Evolutionary conservation across 306 rosid species (phyloP), one percentile per base, ranked within the genome.

Genomic region (Corylus heterophylla): DNA sequence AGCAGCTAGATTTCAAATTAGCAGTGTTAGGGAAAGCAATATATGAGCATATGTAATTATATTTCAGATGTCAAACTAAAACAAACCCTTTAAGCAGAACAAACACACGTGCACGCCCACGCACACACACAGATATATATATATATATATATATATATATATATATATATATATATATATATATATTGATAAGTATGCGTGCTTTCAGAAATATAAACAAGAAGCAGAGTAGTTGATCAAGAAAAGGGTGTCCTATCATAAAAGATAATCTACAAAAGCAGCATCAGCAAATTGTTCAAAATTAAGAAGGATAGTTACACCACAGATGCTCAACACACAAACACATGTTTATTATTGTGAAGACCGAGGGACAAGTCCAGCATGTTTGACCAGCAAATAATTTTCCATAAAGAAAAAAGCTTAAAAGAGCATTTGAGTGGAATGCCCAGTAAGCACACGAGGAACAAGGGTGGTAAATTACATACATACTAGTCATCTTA

Each of bases 1-100:
- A 71, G 98, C 89, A 76, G 92, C 99, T 96, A 67, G 17, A 77
- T 81, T 64, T 75, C 73, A 72, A 35, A 52, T 74, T 11, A 74
- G 82, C 78, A 74, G 76, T 76, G 62, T 81, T 73, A 76, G 56
- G 58, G 76, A 42, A 73, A 71, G 74, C 29, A 69, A 47, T 35
- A 74, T 35, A 80, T 47, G 79, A 72, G 72, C 50, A 68, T 74
- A 76, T 5, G 52, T 85, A 47, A 49, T 31, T 49, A 54, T 49
- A 59, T 18, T 44, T 44, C 50, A 22, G 77, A 83, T n/a, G 67
- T n/a, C 35, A 79, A 63, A 71, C 70, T 27, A 62, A 66, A 59
- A n/a, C 6, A 11, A 59, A 12, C 37, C 6, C 31, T 1, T 37
- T 8, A 17, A 39, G 71, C 47, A 18, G n/a, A 64, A 37, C 35